Conservation (phyloP, 805 yeast species). For the Suhomyces vadensis region DNA sequence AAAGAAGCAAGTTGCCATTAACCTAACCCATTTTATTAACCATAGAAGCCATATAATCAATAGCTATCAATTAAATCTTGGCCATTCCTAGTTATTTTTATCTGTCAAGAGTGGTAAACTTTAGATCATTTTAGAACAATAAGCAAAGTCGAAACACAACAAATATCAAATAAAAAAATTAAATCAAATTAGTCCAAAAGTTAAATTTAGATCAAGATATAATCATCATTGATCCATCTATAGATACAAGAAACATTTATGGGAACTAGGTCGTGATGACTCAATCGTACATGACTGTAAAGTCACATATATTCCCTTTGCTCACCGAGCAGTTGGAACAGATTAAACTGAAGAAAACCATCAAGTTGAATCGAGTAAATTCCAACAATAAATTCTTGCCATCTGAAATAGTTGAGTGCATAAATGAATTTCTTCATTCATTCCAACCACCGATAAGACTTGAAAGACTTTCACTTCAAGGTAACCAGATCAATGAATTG, state of each 20-base stretch:
- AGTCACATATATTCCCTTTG: slow-evolving; percentile 10
- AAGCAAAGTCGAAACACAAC: too few species aligned
- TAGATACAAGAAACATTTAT: not conserved
- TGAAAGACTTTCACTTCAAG: slow-evolving; percentile 55
- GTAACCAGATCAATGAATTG: slow-evolving; percentile 47
- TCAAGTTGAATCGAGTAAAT: slow-evolving; percentile 13
- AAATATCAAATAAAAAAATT: too few species aligned
- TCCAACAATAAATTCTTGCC: not conserved
- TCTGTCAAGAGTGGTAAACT: too few species aligned
- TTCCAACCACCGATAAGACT: slow-evolving; percentile 21
- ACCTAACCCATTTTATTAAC: too few species aligned
- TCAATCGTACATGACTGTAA: slow-evolving; percentile 4
- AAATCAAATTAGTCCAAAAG: too few species aligned
- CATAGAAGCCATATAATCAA: too few species aligned
- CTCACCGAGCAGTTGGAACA: slow-evolving; percentile 16
- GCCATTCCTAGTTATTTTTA: too few species aligned
- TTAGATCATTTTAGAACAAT: too few species aligned
- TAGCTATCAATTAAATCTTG: not conserved
- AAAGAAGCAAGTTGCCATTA: too few species aligned
- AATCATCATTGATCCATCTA: not conserved
- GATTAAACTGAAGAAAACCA: slow-evolving; percentile 13
- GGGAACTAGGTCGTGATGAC: slow-evolving; percentile 2
- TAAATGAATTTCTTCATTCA: slow-evolving; percentile 14
- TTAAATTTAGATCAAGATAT: too few species aligned
- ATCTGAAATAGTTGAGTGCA: slow-evolving; percentile 13